Percentiles rank a stretch among this genome's conserved stretches.
Conservation (phyloP, 176 grass and related monocot species). For the Miscanthus lutarioriparius region DNA sequence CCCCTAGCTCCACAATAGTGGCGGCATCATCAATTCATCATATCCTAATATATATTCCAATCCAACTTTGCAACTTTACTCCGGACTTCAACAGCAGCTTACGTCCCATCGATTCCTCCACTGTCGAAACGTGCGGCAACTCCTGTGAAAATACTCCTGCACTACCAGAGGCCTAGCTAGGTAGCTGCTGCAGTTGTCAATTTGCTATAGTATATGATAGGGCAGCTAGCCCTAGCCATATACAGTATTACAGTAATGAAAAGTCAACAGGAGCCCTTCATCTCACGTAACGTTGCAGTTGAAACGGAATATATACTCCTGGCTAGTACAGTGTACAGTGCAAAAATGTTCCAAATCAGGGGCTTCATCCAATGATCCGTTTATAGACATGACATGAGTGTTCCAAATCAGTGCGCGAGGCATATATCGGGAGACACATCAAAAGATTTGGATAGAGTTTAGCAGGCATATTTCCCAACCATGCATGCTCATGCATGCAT, state of each 20-base stretch:
- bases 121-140: neutral
- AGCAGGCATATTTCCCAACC: neutral
- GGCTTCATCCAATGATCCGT: neutral
- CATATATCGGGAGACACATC: conserved; percentile 26
- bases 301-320: neutral
- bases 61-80: neutral
- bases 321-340: neutral
- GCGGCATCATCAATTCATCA: neutral
- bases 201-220: neutral
- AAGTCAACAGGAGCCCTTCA: neutral
- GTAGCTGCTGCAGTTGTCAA: neutral
- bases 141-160: neutral
- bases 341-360: conserved; percentile 21
- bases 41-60: neutral
- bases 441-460: neutral
- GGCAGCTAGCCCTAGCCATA: neutral
- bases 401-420: conserved; percentile 5
- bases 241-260: neutral
- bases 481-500: neutral
- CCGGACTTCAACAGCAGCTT: neutral
- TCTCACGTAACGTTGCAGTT: neutral
- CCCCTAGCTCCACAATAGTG: neutral
- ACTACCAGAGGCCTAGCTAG: no score
- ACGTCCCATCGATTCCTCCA: neutral
- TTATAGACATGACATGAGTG: neutral